These are phyloP conservation scores for Coniochaeta ligniaria DNA, from an alignment of 2,329 filamentous ascomycete genomes.

Conservation along the genomic window DNA sequence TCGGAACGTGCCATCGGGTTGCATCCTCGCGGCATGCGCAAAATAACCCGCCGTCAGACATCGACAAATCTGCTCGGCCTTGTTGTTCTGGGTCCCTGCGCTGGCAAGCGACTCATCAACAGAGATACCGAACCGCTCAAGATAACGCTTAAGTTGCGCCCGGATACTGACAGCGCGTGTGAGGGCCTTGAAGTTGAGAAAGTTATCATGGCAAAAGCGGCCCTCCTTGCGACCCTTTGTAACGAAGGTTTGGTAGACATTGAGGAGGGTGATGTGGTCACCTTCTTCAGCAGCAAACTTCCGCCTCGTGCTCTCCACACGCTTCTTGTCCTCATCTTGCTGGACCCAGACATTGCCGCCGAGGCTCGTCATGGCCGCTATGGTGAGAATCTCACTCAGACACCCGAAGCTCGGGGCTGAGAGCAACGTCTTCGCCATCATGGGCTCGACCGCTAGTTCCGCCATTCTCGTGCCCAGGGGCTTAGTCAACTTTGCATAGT, in stretches of 20 bases:
- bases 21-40: conserved; percentile 88
- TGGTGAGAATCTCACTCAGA: conserved; percentile 78
- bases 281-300: conserved; percentile 91
- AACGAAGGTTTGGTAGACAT: conserved; percentile 86
- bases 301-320: conserved; percentile 64
- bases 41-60: conserved; percentile 91
- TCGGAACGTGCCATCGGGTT: conserved; percentile 81
- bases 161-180: conserved; percentile 77
- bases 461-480: conserved; percentile 89
- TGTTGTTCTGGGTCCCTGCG: conserved; percentile 21
- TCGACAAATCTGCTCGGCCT: conserved; percentile 69
- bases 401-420: conserved; percentile 69
- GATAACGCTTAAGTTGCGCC: conserved; percentile 75
- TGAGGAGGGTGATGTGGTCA: conserved; percentile 86
- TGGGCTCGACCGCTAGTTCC: conserved; percentile 85
- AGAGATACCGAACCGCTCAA: conserved; percentile 75
- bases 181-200: conserved; percentile 81
- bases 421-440: conserved; percentile 87
- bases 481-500: conserved; percentile 82
- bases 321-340: conserved; percentile 69
- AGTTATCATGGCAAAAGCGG: conserved; percentile 81
- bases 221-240: conserved; percentile 75
- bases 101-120: conserved; percentile 55
- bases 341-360: conserved; percentile 79
- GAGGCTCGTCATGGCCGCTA: conserved; percentile 88